These are phyloP conservation scores for Jacaranda mimosifolia DNA, from an alignment of 257 asterid genomes.

Conservation along the genomic window DNA sequence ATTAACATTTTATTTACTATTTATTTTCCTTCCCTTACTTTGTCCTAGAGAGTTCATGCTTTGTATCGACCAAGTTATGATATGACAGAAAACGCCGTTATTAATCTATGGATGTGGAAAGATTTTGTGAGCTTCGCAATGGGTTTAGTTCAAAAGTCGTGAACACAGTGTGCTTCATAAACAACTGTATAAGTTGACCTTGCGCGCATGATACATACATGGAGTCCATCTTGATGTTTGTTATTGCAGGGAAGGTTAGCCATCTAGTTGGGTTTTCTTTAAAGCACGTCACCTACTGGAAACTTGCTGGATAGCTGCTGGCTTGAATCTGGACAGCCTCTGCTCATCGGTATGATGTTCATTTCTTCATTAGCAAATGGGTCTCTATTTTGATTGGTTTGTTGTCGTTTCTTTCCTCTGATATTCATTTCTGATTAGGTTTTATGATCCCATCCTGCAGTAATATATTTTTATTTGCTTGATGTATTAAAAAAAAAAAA, in stretches of 20 bases:
- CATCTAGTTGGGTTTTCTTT: too few relatives aligned
- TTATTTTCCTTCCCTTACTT: not conserved
- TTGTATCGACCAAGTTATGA: not conserved
- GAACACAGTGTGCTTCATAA: not conserved
- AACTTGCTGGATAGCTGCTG: not conserved
- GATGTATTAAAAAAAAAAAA: too few relatives aligned
- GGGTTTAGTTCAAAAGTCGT: not conserved
- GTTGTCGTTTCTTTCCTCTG: too few relatives aligned
- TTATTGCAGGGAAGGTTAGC: not conserved
- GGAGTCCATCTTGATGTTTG: not conserved
- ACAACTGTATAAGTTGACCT: not conserved
- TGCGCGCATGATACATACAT: not conserved
- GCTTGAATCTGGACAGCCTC: slow-evolving; percentile 18
- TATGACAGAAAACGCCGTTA: not conserved
- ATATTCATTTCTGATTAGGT: too few relatives aligned
- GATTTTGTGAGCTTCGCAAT: not conserved
- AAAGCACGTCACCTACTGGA: not conserved
- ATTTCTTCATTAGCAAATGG: not conserved
- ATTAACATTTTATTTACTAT: not conserved
- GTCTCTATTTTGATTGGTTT: too few relatives aligned
- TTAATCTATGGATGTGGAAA: too few relatives aligned
- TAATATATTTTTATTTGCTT: too few relatives aligned
- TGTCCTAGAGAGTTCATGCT: too few relatives aligned
- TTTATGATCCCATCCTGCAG: too few relatives aligned
- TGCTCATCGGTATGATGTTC: not conserved